Evolutionary conservation across 2,329 filamentous ascomycete genomes (phyloP).

Genomic region (Chaetomium globosum): DNA sequence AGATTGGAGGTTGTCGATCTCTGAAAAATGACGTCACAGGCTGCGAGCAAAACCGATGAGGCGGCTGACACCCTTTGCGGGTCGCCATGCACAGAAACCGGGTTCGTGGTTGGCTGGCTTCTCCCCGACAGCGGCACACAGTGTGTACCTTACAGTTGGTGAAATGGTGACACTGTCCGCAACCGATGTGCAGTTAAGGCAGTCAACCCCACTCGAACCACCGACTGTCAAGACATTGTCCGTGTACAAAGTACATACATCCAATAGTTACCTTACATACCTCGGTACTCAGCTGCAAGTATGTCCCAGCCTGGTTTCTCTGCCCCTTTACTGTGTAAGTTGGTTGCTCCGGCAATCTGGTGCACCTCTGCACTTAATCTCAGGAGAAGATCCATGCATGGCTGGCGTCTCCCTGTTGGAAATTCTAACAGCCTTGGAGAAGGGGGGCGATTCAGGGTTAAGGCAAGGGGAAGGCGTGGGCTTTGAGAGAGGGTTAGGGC

Average conservation of each 20-base stretch:
- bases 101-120: slow-evolving; percentile 2
- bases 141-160: neutral
- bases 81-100: neutral
- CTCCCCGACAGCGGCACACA: neutral
- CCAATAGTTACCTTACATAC: too few species aligned
- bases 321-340: neutral
- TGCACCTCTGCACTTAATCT: neutral
- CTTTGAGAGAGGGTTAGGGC: too few species aligned
- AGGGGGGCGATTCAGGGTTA: too few species aligned
- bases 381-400: too few species aligned
- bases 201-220: neutral
- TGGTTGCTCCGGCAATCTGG: too few species aligned
- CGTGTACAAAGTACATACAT: too few species aligned
- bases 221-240: neutral
- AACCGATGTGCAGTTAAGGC: slow-evolving; percentile 1
- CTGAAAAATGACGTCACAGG: slow-evolving; percentile 31
- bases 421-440: too few species aligned
- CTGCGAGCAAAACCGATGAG: slow-evolving; percentile 25
- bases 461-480: too few species aligned
- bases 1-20: slow-evolving; percentile 22
- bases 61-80: slow-evolving; percentile 4
- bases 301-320: neutral
- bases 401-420: too few species aligned
- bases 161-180: neutral
- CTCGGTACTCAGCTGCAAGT: neutral